phyloP scores from a whole-genome alignment of 768 basidiomycete species.

The Royoungia palumana region DNA sequence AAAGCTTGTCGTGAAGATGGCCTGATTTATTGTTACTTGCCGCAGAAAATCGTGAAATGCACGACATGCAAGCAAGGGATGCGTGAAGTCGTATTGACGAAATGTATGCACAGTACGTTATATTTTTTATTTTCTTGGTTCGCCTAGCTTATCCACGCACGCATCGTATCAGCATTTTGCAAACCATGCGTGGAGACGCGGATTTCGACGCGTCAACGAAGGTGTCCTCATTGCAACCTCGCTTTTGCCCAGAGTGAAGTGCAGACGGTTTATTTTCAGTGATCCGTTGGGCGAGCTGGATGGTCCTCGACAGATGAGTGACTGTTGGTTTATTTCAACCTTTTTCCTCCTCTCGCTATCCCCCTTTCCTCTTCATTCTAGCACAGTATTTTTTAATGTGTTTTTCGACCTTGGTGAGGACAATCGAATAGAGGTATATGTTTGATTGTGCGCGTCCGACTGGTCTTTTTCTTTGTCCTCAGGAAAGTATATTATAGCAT shows the following conservation, averaged over 20 bases:
- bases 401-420: not conserved
- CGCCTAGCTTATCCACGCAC: not conserved
- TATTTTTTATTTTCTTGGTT: not conserved
- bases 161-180: conserved; percentile 64
- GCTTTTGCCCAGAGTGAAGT: conserved; percentile 84
- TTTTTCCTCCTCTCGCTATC: not conserved
- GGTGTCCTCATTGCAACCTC: conserved; percentile 87
- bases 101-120: conserved; percentile 87
- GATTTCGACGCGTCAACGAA: conserved; percentile 84
- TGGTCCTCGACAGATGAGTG: not conserved
- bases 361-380: not conserved
- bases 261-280: conserved; percentile 60
- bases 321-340: not conserved
- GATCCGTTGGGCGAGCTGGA: conserved; percentile 3
- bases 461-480: not conserved
- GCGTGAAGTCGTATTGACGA: conserved; percentile 76
- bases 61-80: conserved; percentile 80
- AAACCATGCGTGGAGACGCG: conserved; percentile 83
- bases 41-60: conserved; percentile 74
- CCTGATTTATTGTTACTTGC: not conserved
- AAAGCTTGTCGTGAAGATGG: not conserved
- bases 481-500: conserved; percentile 5
- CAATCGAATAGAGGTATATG: not conserved
- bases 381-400: conserved; percentile 4
- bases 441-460: not conserved